Conservation (phyloP, 768 basidiomycete genomes). For the Wakefieldia striispora region DNA sequence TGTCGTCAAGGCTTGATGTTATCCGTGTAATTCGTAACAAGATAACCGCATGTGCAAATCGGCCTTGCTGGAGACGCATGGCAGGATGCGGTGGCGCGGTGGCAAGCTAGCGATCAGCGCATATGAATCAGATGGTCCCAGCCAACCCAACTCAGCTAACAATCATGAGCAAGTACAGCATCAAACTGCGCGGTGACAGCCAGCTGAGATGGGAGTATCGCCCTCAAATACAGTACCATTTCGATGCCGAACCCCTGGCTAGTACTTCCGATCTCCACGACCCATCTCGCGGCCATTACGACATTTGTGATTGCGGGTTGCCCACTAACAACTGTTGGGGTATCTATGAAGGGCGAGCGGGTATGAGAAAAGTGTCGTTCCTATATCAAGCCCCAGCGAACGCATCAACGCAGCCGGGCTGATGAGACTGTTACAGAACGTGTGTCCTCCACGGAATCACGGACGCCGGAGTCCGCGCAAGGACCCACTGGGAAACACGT, state of each 20-base stretch:
- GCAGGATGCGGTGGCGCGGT: slow-evolving; percentile 13
- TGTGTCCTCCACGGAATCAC: slow-evolving; percentile 22
- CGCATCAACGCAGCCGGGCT: slow-evolving; percentile 6
- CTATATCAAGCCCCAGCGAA: slow-evolving; percentile 15
- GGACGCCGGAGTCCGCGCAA: slow-evolving; percentile 15
- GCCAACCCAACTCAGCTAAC: slow-evolving; percentile 5
- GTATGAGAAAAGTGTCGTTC: slow-evolving; percentile 16
- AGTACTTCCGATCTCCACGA: slow-evolving; percentile 22
- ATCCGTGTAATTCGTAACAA: slow-evolving; percentile 6
- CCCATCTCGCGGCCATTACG: slow-evolving; percentile 18
- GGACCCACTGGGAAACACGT: slow-evolving; percentile 15
- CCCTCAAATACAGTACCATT: slow-evolving; percentile 13
- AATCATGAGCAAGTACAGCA: slow-evolving; percentile 8
- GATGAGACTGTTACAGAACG: slow-evolving; percentile 4
- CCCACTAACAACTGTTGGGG: slow-evolving; percentile 17
- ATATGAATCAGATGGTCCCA: slow-evolving; percentile 20
- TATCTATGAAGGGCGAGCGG: slow-evolving; percentile 6
- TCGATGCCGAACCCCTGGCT: slow-evolving; percentile 10
- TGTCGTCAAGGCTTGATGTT: slow-evolving; percentile 15
- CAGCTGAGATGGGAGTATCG: slow-evolving; percentile 22
- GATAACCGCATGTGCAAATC: slow-evolving; percentile 13
- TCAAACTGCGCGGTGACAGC: slow-evolving; percentile 14
- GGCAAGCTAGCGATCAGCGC: slow-evolving; percentile 21
- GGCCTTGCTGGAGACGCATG: slow-evolving; percentile 24
- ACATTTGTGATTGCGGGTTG: slow-evolving; percentile 16